Base-by-base conservation (phyloP, 345 rosid species). In the Populus tremula region DNA sequence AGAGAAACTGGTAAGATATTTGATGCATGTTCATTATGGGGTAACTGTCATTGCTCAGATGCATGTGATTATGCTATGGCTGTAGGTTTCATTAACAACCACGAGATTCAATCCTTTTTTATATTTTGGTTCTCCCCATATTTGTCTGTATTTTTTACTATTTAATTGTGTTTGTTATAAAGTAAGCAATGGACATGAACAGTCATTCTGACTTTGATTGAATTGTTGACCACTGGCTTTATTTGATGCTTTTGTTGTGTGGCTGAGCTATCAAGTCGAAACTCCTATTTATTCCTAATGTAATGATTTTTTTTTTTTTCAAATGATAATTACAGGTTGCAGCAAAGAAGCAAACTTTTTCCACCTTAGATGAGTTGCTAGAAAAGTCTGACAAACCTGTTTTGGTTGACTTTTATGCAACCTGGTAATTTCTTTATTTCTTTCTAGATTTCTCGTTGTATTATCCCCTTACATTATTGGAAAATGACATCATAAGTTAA, bases 371-470 rank as follows among this genome's bases (percentile, higher is more conserved):
- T 78, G 97, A 94, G 74, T 80, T 94, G 85, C 84, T 94, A 81
- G 72, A 73, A n/a, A 87, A 86, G 35, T 80, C 94, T 29, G 91
- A 92, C 65, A 92, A 88, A 71, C 98, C 98, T 18, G 87, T 94
- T 50, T 76, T 94, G 29, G 96, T 94, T 49, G 98, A 92, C 81
- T 94, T 94, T 80, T 94, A 91, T 72, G 98, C 98, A 1, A 92
- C 97, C 73, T 94, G 96, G 98, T 92, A 76, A 84, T 23, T 38
- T 39, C 17, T 12, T 72, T 14, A 66, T 39, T 65, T n/a, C 6
- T 31, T 5, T 17, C 0, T 17, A 13, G 9, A 6, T 54, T 49
- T 43, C 33, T 49, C 7, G 54, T 27, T 74, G 23, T 16, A 6
- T 11, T 76, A 8, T 53, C 62, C 14, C 18, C 4, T 70, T 14